Base-by-base conservation (phyloP, 1,284 basidiomycete genomes). In the Vanrija sp. region DNA sequence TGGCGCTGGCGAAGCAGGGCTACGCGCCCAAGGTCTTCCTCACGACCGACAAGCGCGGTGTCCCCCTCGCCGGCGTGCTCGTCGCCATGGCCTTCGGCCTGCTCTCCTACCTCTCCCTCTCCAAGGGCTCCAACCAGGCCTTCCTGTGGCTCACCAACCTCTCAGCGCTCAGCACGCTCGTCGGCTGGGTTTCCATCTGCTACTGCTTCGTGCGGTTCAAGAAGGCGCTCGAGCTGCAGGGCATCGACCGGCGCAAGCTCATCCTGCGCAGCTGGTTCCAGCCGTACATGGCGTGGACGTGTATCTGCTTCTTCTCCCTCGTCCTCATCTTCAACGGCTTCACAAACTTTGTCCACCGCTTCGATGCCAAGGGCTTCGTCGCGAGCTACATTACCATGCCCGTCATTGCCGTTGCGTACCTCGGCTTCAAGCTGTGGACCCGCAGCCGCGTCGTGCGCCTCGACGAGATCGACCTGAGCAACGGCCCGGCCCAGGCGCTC, bases 171-270 rank as follows among this genome's bases (percentile, higher is more conserved):
- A 16, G 53, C 47, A 19, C 83, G 22, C 70, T 85, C 51, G 79
- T 89, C 77, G 87, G 85, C n/a, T 92, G 89, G 89, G 85, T 87
- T 63, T 85, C 83, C 53, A 92, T 91, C 64, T 78, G 77, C 27
- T 55, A 88, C 42, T 87, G 85, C 5, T 91, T 89, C 67, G 65
- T 87, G 47, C 83, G 86, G 35, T 92, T 92, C 79, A 79, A 87
- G 67, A 68, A 76, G 7, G 90, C 88, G 20, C 67, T 85, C 68
- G 84, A 85, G 64, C 83, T 75, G 1, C 89, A 93, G 67, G 85
- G 85, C 24, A 47, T 53, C 24, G 56, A 54, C 50, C 50, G 88
- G 45, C 73, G 51, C 9, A 79, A 75, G 3, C 78, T 94, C 15
- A 88, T 88, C 0, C 89, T 80, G 67, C 68, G 66, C 6, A 82